Base-by-base conservation (phyloP, 441 rosid genomes). In the Erysimum cheiri region DNA sequence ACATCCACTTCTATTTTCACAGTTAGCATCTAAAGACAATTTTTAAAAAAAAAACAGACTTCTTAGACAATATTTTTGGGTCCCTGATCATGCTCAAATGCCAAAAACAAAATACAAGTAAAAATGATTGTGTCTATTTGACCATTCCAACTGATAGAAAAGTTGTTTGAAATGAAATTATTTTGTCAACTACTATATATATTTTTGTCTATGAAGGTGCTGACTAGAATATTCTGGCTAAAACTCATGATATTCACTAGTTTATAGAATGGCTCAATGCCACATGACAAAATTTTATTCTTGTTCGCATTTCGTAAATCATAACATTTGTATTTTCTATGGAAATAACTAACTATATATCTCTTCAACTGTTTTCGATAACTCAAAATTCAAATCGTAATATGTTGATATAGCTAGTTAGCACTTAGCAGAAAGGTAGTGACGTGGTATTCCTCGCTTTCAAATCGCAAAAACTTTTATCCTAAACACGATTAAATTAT, bases 101-200 rank as follows among this genome's bases (percentile, higher is more conserved):
- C 40, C 41, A 48, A 47, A 37, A 24, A 6, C 1, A 22, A 22
- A 39, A 9, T 12, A 50, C 40, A 52, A 31, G 67, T 57, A n/a
- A 58, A 39, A 39, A 46, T 69, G 58, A 58, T 15, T 68, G 47
- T 46, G 72, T 68, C 64, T 67, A 43, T 32, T 56, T 68, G 57
- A 68, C 64, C 57, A 46, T 36, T 68, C 48, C 46, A 24, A 31
- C 53, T 43, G 28, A 5, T 14, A 29, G 5, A 44, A 31, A 53
- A 39, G 13, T 47, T 32, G 49, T 37, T 37, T 54, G 3, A 54
- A 65, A 41, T 4, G 9, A 57, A 57, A 35, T 17, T 13, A 15
- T 6, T 46, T 46, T 15, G 26, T 56, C 22, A 13, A 60, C 15
- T 35, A 40, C 1, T 19, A 19, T 19, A 19, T 19, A n/a, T 12